These are phyloP conservation scores for Solanum gracilifrons DNA, from an alignment of 257 asterid genomes.

Conservation along the genomic window DNA sequence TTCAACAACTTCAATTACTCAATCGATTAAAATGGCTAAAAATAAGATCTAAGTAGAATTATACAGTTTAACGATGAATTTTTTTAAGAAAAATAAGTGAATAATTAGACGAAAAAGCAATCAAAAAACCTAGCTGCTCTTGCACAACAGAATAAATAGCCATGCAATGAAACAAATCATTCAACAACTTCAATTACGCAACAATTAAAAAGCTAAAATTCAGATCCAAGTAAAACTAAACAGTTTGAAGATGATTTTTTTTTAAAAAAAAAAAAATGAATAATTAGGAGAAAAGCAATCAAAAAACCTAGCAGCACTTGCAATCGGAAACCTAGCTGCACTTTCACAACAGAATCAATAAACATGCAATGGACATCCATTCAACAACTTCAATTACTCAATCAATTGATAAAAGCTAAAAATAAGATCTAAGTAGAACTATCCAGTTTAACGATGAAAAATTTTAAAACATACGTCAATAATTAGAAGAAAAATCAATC, in stretches of 20 bases:
- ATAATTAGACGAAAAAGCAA: neutral
- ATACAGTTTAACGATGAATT: neutral
- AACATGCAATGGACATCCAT: neutral
- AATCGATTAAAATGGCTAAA: neutral
- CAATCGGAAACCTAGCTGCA: neutral
- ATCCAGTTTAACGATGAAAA: neutral
- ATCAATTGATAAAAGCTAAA: neutral
- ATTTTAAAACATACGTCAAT: neutral
- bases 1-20: neutral
- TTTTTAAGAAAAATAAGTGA: neutral
- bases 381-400: neutral
- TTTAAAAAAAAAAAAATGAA: rapidly evolving
- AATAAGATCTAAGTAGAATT: neutral
- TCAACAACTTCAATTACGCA: neutral
- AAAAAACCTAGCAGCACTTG: neutral
- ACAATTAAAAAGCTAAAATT: neutral
- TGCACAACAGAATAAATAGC: neutral
- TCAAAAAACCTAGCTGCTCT: neutral
- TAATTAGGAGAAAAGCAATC: neutral
- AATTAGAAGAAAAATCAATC: neutral
- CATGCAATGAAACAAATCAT: neutral
- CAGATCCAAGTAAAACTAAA: neutral
- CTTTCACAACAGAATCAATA: neutral
- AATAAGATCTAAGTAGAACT: neutral
- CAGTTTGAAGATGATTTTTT: neutral